These are phyloP conservation scores for Rhododendron williamsianum DNA, from an alignment of 148 eudicot genomes.

Conservation along the genomic window DNA sequence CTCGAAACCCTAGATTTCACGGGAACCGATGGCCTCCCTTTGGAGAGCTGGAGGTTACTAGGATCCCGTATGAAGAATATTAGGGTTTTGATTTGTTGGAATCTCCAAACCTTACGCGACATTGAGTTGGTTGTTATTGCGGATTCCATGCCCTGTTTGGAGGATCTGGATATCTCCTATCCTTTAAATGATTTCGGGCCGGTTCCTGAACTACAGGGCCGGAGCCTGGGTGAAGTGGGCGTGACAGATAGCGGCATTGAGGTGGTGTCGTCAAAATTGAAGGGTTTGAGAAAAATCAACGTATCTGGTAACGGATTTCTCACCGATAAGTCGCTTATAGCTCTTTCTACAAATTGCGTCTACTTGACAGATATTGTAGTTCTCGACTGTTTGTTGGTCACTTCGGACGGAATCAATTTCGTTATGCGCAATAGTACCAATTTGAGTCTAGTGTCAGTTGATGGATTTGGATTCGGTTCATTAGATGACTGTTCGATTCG, in stretches of 20 bases:
- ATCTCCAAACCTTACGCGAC: conserved; percentile 22
- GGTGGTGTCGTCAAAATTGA: conserved; percentile 34
- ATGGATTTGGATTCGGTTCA: conserved; percentile 18
- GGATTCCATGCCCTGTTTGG: conserved; percentile 31
- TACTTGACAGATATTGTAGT: conserved; percentile 42
- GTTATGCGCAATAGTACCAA: conserved; percentile 28
- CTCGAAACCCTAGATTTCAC: conserved; percentile 40
- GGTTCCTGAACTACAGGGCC: no score
- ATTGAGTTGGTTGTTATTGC: conserved; percentile 30
- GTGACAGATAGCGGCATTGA: conserved; percentile 55
- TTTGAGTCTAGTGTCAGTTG: conserved; percentile 30
- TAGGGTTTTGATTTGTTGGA: conserved; percentile 31
- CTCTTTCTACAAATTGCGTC: conserved; percentile 38
- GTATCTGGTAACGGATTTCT: conserved; percentile 46
- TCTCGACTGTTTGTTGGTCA: conserved; percentile 37
- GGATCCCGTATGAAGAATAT: conserved; percentile 21
- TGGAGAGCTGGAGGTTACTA: conserved; percentile 21
- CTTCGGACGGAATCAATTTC: conserved; percentile 30
- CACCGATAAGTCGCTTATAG: conserved; percentile 43
- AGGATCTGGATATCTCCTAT: conserved; percentile 39
- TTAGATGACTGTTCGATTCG: conserved; percentile 26
- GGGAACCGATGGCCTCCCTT: conserved; percentile 24
- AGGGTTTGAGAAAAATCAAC: conserved; percentile 38
- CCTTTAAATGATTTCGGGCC: neutral
- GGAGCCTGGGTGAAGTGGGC: conserved; percentile 7